These are phyloP conservation scores for Ganoderma leucocontextum DNA, from an alignment of 1,284 basidiomycete species.

Conservation along the genomic window DNA sequence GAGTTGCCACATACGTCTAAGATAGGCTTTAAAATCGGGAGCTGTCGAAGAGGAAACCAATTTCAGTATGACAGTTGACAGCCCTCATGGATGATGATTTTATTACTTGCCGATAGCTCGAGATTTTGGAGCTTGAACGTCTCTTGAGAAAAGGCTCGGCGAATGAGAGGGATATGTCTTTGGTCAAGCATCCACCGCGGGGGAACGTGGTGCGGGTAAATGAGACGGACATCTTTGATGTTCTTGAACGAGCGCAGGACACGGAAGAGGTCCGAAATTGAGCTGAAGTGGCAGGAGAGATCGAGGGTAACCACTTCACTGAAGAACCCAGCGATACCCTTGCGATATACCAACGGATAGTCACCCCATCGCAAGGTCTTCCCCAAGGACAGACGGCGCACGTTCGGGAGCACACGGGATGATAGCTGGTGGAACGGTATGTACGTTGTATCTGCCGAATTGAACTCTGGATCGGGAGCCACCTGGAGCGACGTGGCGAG, in stretches of 20 bases:
- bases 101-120: not conserved
- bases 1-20: not conserved
- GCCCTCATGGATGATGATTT: not conserved
- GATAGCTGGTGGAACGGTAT: not conserved
- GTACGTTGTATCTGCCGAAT: not conserved
- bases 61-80: not conserved
- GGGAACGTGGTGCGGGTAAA: not conserved
- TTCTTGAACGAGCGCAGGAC: not conserved
- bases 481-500: not conserved
- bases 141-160: not conserved
- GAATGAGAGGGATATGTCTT: not conserved
- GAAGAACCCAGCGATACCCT: not conserved
- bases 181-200: not conserved
- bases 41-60: not conserved
- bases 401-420: not conserved
- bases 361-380: not conserved
- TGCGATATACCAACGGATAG: not conserved
- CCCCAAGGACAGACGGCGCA: not conserved
- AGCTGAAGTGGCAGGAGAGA: not conserved
- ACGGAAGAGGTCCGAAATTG: not conserved
- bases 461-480: not conserved
- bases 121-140: not conserved
- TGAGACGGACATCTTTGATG: not conserved
- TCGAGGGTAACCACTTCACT: not conserved
- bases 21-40: not conserved